These are phyloP conservation scores for Phytopythium ostracodes DNA, from an alignment of 352 stramenopile species.

Conservation along the genomic window DNA sequence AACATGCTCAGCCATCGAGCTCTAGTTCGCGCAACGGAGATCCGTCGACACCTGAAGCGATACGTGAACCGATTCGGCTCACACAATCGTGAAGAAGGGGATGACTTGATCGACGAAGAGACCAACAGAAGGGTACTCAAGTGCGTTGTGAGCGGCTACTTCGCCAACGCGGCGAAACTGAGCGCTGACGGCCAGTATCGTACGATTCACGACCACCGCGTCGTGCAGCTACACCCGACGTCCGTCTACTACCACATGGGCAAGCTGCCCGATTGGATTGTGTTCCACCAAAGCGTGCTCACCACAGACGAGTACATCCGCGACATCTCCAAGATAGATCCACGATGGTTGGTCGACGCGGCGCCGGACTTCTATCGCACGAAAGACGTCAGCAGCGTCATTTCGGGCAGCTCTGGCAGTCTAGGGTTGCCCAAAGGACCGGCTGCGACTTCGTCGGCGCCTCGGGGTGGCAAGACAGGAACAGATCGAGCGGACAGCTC, in stretches of 20 bases:
- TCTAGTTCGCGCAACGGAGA: conserved; percentile 56
- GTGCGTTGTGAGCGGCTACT: conserved; percentile 78
- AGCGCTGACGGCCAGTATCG: conserved; percentile 82
- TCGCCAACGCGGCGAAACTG: conserved; percentile 96
- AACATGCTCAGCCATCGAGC: conserved; percentile 57
- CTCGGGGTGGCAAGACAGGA: conserved; percentile 23
- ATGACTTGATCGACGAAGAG: conserved; percentile 17
- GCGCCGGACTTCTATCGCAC: conserved; percentile 73
- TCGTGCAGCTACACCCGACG: conserved; percentile 73
- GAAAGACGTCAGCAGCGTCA: conserved; percentile 55
- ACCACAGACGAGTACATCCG: conserved; percentile 95
- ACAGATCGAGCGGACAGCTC: conserved; percentile 5
- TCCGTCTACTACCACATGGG: conserved; percentile 73
- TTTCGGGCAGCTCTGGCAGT: conserved; percentile 67
- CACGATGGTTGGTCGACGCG: conserved; percentile 62
- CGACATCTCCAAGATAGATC: conserved; percentile 66
- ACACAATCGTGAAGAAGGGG: conserved; percentile 6
- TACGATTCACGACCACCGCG: conserved; percentile 63
- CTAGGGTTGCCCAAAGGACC: conserved; percentile 51
- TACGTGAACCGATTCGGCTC: conserved; percentile 57
- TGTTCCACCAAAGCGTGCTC: conserved; percentile 98
- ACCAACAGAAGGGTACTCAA: conserved; percentile 33
- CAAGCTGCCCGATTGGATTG: conserved; percentile 94
- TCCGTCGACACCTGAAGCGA: conserved; percentile 60
- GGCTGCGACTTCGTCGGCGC: conserved; percentile 6